phyloP scores from a whole-genome alignment of 148 eudicot species.

The Cornus florida region DNA sequence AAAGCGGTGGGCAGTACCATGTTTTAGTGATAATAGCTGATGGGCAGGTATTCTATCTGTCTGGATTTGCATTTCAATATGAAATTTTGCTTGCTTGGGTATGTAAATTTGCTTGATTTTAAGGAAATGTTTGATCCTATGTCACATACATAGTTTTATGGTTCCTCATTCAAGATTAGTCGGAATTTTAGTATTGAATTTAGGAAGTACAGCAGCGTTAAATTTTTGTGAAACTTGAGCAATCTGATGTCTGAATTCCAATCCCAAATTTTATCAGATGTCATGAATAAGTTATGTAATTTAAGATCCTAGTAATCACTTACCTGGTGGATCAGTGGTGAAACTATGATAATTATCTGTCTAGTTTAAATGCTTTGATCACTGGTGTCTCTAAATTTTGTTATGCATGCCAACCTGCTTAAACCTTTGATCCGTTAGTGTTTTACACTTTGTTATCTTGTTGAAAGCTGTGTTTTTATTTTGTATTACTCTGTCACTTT shows the following conservation, averaged over 20 bases:
- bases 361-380: not conserved
- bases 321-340: not conserved
- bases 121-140: no score
- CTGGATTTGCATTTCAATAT: not conserved
- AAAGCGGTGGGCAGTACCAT: constrained; percentile 61
- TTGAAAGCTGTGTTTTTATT: not conserved
- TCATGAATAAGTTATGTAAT: not conserved
- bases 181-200: no score
- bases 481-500: not conserved
- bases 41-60: constrained; percentile 45
- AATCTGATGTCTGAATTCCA: not conserved
- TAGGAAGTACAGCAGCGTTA: no score
- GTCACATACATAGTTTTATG: not conserved
- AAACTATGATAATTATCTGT: not conserved
- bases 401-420: not conserved
- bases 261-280: not conserved
- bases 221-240: not conserved
- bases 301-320: not conserved
- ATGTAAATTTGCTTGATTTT: no score
- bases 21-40: constrained; percentile 62
- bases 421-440: not conserved
- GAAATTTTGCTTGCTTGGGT: not conserved
- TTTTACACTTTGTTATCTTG: not conserved
- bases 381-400: not conserved
- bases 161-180: not conserved